Percentiles rank a stretch among this genome's conserved stretches.
Evolutionary conservation across 306 rosid genomes (phyloP).

Genomic region (Astragalus glycyphyllos): DNA sequence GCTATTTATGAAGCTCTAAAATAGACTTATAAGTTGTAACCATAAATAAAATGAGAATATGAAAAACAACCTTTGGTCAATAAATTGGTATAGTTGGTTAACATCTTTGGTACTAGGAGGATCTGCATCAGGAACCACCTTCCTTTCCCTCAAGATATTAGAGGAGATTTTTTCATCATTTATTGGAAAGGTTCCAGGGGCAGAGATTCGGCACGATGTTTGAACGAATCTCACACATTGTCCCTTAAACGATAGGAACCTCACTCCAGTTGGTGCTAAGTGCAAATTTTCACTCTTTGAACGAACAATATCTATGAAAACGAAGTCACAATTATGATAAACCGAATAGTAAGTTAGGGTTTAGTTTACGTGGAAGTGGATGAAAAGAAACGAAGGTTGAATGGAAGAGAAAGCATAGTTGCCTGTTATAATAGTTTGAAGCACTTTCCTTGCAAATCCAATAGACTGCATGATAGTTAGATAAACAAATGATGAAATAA

Average conservation of each 20-base stretch:
- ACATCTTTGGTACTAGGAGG: constrained; percentile 81
- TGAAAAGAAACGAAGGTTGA: neutral
- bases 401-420: constrained; percentile 37
- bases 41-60: neutral
- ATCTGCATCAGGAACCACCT: constrained; percentile 76
- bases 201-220: constrained; percentile 56
- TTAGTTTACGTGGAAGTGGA: neutral
- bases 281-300: constrained; percentile 48
- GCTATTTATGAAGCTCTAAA: neutral
- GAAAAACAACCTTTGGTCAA: constrained; percentile 66
- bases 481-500: neutral
- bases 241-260: constrained; percentile 48
- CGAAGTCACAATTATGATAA: neutral
- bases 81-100: constrained; percentile 67
- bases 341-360: neutral
- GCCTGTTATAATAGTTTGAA: constrained; percentile 60
- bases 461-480: constrained; percentile 49
- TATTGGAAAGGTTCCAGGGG: constrained; percentile 52
- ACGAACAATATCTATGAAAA: constrained; percentile 48
- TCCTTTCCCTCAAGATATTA: constrained; percentile 59
- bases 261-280: constrained; percentile 45
- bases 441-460: constrained; percentile 47
- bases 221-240: constrained; percentile 53
- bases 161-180: constrained; percentile 46
- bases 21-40: neutral